A percentile compares a stretch with the other conserved stretches of the same genome.
These are phyloP conservation scores for Nadsonia starkeyi-henricii DNA, from an alignment of 1,139 yeast species.

Conservation along the genomic window DNA sequence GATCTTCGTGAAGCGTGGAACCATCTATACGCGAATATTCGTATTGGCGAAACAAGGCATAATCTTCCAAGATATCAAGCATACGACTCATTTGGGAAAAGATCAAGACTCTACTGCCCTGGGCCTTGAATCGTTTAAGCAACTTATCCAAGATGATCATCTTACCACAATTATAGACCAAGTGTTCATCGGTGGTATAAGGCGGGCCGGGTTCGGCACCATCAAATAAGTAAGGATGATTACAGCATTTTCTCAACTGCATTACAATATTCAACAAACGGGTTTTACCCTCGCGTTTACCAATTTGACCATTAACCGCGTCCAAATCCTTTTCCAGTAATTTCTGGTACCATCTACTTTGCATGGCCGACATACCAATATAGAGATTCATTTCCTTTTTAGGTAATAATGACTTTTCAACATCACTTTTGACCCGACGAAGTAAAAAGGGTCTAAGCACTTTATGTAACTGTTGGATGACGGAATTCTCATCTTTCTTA, in stretches of 20 bases:
- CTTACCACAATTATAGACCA: slow-evolving; percentile 77
- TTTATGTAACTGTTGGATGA: slow-evolving; percentile 74
- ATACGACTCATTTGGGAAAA: slow-evolving; percentile 93
- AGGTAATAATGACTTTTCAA: slow-evolving; percentile 79
- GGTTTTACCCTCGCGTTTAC: slow-evolving; percentile 82
- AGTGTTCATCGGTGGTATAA: slow-evolving; percentile 88
- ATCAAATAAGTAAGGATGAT: slow-evolving; percentile 91
- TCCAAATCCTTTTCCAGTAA: slow-evolving; percentile 86
- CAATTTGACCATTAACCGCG: slow-evolving; percentile 87
- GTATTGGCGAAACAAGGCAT: slow-evolving; percentile 70
- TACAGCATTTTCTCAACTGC: slow-evolving; percentile 94
- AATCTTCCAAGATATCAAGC: slow-evolving; percentile 84
- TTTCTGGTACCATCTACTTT: slow-evolving; percentile 77
- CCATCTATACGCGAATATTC: slow-evolving; percentile 93
- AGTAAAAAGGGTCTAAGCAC: slow-evolving; percentile 76
- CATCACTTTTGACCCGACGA: slow-evolving; percentile 85
- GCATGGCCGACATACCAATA: slow-evolving; percentile 93
- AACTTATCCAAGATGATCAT: slow-evolving; percentile 81
- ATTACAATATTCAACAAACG: slow-evolving; percentile 82
- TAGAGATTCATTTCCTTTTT: slow-evolving; percentile 82
- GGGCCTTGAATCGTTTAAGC: slow-evolving; percentile 51
- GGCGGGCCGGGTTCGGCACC: slow-evolving; percentile 99
- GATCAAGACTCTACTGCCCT: slow-evolving; percentile 82
- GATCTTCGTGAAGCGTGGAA: slow-evolving; percentile 83
- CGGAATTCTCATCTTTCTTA: slow-evolving; percentile 39